A percentile compares a stretch with the other conserved stretches of the same genome.
Conservation (phyloP, 2,329 filamentous ascomycete species). For the Aspergillus flavus region DNA sequence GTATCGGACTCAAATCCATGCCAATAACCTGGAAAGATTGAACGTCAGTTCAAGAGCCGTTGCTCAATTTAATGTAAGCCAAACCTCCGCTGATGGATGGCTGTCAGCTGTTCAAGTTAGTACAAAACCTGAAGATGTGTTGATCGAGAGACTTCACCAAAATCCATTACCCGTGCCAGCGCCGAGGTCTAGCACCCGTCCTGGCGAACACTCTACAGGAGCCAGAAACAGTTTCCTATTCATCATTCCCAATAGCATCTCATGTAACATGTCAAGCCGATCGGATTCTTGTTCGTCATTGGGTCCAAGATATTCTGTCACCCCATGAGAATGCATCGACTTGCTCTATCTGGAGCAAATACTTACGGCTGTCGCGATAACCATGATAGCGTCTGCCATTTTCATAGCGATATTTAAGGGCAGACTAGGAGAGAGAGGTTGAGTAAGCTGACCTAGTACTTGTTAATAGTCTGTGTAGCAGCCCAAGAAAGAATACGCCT, state of each 20-base stretch:
- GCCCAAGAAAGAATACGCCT: background rate
- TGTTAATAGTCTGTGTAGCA: background rate
- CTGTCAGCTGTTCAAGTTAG: background rate
- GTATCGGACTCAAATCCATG: background rate
- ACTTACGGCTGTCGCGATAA: background rate
- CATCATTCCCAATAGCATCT: background rate
- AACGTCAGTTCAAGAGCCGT: background rate
- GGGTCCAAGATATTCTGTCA: background rate
- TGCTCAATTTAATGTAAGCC: background rate
- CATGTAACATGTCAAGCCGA: background rate
- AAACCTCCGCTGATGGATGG: background rate
- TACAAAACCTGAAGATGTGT: background rate
- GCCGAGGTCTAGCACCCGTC: background rate
- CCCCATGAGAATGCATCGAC: background rate
- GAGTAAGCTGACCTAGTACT: background rate
- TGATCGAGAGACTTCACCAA: background rate
- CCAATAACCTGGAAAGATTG: background rate
- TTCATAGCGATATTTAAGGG: background rate
- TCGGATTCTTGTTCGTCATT: background rate
- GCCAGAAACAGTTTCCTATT: background rate
- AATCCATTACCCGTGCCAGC: background rate
- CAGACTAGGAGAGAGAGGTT: background rate
- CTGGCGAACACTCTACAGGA: background rate
- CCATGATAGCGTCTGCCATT: background rate
- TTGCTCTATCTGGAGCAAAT: background rate